Base-by-base conservation (phyloP, 257 asterid species). In the Scutellaria barbata region DNA sequence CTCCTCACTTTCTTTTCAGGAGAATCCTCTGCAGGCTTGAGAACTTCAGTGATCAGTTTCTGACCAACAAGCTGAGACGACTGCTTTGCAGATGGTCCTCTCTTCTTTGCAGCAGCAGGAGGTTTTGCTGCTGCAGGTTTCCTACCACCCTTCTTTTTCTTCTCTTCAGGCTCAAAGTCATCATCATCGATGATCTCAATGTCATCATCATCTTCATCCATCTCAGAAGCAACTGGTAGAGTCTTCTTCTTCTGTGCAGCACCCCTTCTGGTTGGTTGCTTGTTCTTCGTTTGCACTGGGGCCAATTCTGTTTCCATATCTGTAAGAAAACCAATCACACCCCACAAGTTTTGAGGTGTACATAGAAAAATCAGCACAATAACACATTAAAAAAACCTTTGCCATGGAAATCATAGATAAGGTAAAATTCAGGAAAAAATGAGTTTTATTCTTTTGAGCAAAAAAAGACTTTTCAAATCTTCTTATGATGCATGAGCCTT, bases 1-100 rank as follows among this genome's bases (percentile, higher is more conserved):
- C 82, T 84, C 83, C 96, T 89, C 67, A 88, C 94, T 73, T 89
- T 95, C 75, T 78, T 92, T 48, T 88, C 96, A 5, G 96, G 99
- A 3, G 98, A 86, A 66, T 61, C 71, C 17, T 75, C 90, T 5
- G 82, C 77, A 30, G 95, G 86, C 74, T 88, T 83, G 35, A 89
- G 71, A 48, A 86, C 86, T 37, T 89, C 89, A 0, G 96, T 89
- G 74, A 94, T 89, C 81, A 89, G 85, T 77, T 81, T 89, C 82
- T 89, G 96, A 2, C 90, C 86, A 22, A 69, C 30, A 45, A 79
- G 71, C 75, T 67, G 79, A 43, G 87, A 51, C 35, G 87, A 51
- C 37, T 74, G 69, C 74, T 83, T 85, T 43, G 70, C 75, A 1
- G 90, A 85, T 5, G 85, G 83, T 59, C 82, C 95, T 76, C 92